These are phyloP conservation scores for Suillus cothurnatus DNA, from an alignment of 768 basidiomycete species.

Conservation along the genomic window DNA sequence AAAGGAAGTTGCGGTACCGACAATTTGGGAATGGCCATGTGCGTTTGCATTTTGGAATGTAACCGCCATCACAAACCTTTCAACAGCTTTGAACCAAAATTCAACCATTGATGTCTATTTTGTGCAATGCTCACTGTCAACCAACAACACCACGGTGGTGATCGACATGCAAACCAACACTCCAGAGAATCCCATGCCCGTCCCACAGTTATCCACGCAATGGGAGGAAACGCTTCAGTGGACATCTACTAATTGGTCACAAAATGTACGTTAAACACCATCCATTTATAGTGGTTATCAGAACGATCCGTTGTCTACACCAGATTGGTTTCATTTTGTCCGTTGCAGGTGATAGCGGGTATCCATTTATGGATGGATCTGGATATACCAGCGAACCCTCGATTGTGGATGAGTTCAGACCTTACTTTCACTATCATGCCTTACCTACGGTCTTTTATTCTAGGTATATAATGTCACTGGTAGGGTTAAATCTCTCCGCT, in stretches of 20 bases:
- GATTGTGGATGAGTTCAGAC: neutral
- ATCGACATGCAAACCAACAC: neutral
- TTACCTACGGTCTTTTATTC: neutral
- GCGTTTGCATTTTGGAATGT: too few species aligned
- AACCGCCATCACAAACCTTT: neutral
- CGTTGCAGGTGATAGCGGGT: neutral
- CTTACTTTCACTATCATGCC: neutral
- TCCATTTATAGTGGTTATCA: neutral
- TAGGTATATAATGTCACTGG: slow-evolving; percentile 8
- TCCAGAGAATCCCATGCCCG: neutral
- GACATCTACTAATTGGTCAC: too few species aligned
- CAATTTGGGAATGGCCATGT: neutral
- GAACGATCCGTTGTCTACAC: neutral
- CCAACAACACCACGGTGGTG: neutral
- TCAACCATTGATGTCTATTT: neutral
- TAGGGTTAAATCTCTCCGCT: neutral
- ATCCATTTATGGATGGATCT: too few species aligned
- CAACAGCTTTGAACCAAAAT: too few species aligned
- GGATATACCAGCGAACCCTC: neutral
- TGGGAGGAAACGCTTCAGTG: neutral
- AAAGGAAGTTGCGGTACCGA: neutral
- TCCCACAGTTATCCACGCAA: neutral
- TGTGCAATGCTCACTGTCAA: neutral
- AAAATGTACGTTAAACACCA: neutral
- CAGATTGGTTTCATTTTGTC: neutral